Evolutionary conservation across 148 eudicot species (phyloP), one percentile per base, ranked within the genome.

Genomic region (Camellia sinensis): DNA sequence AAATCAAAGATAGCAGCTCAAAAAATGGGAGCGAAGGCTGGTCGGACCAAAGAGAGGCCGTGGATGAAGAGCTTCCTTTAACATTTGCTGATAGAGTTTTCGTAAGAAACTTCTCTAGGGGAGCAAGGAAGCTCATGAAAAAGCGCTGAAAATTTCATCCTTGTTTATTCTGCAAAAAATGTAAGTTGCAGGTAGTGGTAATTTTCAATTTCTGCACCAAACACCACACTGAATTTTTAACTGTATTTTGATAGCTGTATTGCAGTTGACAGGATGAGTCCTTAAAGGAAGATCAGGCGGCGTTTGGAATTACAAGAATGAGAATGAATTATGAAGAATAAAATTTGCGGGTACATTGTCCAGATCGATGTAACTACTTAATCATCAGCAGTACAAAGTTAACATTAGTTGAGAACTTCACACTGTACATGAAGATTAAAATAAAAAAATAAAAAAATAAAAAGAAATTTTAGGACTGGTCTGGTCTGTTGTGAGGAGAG

Each of bases 41-140:
- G 88, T 80, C 46, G 48, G 86, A 85, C 69, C 79, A 37, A 11
- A 85, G 87, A 75, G 89, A 85, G 75, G 67, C 63, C 17, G 82
- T 54, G 8, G 87, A 87, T 40, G 92, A 89, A 78, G 90, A 87
- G 61, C 84, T 89, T 21, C 89, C 98, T n/a, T 85, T 92, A 69
- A 90, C 98, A 29, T 94, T 94, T 84, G 88, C 94, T 17, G 89
- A 85, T 73, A 83, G 56, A 19, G 80, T 69, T 45, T 78, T 78
- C 45, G 60, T 77, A 56, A 82, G 85, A 64, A 80, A 77, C 57
- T 87, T 84, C 86, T 85, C 94, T 37, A 52, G 57, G 78, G 84
- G 77, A 69, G 88, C 87, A 43, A 87, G 83, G 77, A 89, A 66
- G 75, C 61, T 75, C 7, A 65, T 69, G 78, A 77, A 59, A 43